Percentiles rank a stretch among this genome's conserved stretches.
Evolutionary conservation across 768 basidiomycete species (phyloP).

Genomic region (Erythrobasidium yunnanense): DNA sequence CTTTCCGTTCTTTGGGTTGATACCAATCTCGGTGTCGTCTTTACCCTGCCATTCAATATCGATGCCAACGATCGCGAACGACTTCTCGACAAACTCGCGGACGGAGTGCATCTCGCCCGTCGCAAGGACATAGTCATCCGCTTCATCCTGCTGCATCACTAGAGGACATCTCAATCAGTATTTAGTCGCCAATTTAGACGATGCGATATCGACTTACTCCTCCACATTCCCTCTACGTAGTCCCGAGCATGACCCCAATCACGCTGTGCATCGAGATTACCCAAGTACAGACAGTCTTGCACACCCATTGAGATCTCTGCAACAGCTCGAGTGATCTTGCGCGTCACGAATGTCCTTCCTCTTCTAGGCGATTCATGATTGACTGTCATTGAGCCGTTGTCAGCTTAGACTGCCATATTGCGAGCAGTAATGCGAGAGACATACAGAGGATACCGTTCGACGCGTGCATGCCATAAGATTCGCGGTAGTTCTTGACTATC

Average conservation of each 20-base stretch:
- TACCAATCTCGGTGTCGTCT: conserved; percentile 65
- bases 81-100: conserved; percentile 79
- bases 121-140: conserved; percentile 87
- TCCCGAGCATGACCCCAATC: conserved; percentile 86
- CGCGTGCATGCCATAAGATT: conserved; percentile 91
- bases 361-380: conserved; percentile 94
- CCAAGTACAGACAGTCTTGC: conserved; percentile 80
- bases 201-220: background rate
- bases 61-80: conserved; percentile 61
- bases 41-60: conserved; percentile 63
- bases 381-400: conserved; percentile 41
- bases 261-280: conserved; percentile 85
- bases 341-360: conserved; percentile 88
- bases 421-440: background rate
- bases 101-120: conserved; percentile 94
- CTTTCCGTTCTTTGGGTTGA: conserved; percentile 57
- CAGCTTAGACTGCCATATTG: background rate
- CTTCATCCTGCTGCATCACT: conserved; percentile 68
- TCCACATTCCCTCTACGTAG: conserved; percentile 66
- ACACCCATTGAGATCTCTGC: conserved; percentile 85
- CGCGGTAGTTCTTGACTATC: conserved; percentile 84
- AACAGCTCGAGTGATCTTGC: conserved; percentile 84
- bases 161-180: conserved; percentile 60
- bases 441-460: conserved; percentile 80
- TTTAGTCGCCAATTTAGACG: background rate